Conservation (phyloP, 1,284 basidiomycete species). For the Schizophyllum commune region DNA sequence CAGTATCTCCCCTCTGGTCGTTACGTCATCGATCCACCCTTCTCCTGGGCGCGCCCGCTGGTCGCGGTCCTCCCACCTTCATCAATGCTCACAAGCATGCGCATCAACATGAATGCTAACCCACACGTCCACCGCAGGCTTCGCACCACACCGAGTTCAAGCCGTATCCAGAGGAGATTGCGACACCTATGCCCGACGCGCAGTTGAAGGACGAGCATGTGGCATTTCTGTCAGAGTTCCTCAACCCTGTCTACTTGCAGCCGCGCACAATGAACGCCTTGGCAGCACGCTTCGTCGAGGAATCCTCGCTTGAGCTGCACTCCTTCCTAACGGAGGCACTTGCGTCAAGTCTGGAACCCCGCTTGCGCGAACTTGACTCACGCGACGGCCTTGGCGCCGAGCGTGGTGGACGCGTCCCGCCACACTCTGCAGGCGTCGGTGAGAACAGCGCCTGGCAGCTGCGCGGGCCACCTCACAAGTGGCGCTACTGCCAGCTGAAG, state of each 20-base stretch:
- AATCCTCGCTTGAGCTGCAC: slow-evolving; percentile 88
- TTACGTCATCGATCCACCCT: neutral
- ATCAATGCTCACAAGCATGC: neutral
- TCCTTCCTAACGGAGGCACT: slow-evolving; percentile 72
- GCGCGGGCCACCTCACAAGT: slow-evolving; percentile 89
- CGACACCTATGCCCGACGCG: slow-evolving; percentile 40
- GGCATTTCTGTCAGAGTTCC: slow-evolving; percentile 71
- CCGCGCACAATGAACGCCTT: slow-evolving; percentile 76
- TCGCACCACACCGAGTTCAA: slow-evolving; percentile 56
- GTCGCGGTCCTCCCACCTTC: neutral
- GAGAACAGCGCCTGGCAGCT: slow-evolving; percentile 56
- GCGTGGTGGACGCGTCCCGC: slow-evolving; percentile 48
- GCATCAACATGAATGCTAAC: neutral
- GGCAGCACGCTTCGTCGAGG: slow-evolving; percentile 76
- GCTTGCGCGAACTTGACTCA: slow-evolving; percentile 59
- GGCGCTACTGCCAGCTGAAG: slow-evolving; percentile 76
- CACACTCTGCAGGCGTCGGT: slow-evolving; percentile 48
- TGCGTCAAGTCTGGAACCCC: slow-evolving; percentile 58
- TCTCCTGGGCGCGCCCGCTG: neutral
- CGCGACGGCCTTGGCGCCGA: slow-evolving; percentile 57
- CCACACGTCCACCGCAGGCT: slow-evolving; percentile 28
- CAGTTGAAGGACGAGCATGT: slow-evolving; percentile 55
- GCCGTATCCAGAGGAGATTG: slow-evolving; percentile 41
- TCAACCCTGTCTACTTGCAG: slow-evolving; percentile 90
- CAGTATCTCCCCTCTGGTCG: slow-evolving; percentile 1